Conservation (phyloP, 768 basidiomycete species). For the Suillus variegatus region DNA sequence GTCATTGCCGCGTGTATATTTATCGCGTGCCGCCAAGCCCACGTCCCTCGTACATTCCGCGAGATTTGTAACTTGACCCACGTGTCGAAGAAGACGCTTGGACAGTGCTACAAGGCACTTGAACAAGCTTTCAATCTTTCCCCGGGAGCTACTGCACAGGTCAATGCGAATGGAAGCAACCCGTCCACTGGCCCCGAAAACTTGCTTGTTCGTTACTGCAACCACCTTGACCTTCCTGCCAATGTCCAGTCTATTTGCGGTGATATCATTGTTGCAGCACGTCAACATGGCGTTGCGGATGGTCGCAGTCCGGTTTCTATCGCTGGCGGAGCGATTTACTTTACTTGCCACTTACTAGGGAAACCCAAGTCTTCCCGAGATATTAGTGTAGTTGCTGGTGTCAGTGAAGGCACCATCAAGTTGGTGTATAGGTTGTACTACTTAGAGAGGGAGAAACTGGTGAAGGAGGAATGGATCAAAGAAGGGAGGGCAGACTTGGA, state of each 20-base stretch:
- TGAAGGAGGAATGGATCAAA: constrained; percentile 85
- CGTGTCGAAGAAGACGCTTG: constrained; percentile 92
- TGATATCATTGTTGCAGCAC: constrained; percentile 79
- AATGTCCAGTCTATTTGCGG: constrained; percentile 82
- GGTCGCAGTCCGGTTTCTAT: constrained; percentile 97
- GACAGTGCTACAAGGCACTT: constrained; percentile 90
- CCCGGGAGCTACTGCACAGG: constrained; percentile 70
- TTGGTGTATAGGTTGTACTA: constrained; percentile 84
- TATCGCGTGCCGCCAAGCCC: constrained; percentile 93
- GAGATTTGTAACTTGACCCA: constrained; percentile 93
- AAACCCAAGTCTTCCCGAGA: constrained; percentile 76
- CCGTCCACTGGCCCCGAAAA: constrained; percentile 78
- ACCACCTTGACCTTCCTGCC: constrained; percentile 83
- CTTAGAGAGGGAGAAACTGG: constrained; percentile 70
- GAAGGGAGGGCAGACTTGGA: constrained; percentile 64
- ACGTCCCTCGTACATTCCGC: constrained; percentile 94
- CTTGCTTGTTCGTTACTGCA: constrained; percentile 90
- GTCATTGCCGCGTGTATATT: constrained; percentile 98
- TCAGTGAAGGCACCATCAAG: constrained; percentile 95
- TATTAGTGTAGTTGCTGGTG: constrained; percentile 88
- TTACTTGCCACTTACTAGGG: constrained; percentile 83
- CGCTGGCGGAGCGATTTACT: constrained; percentile 95
- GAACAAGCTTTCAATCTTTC: constrained; percentile 88
- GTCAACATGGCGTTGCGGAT: constrained; percentile 86
- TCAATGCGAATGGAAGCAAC: constrained; percentile 30